These are phyloP conservation scores for Tolypocladium guangdongense DNA, from an alignment of 2,329 filamentous ascomycete genomes.

Conservation along the genomic window DNA sequence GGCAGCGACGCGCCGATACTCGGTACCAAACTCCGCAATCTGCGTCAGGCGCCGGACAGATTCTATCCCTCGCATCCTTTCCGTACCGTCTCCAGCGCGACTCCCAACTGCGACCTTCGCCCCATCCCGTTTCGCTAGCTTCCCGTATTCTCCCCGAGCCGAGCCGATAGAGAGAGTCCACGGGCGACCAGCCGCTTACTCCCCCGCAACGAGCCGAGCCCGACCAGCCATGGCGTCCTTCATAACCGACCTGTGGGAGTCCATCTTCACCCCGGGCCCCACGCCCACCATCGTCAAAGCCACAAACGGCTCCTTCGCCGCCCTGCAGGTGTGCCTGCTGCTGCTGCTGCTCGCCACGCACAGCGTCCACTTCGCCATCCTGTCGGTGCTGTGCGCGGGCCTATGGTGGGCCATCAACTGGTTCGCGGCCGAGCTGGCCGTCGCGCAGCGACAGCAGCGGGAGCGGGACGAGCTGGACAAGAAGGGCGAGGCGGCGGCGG, in stretches of 20 bases:
- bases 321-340: slow-evolving; percentile 70
- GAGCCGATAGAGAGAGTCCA: not conserved
- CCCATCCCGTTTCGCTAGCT: not conserved
- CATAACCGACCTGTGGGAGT: slow-evolving; percentile 73
- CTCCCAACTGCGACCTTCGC: not conserved
- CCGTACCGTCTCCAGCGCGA: not conserved
- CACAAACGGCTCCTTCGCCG: slow-evolving; percentile 81
- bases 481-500: slow-evolving; percentile 7
- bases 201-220: not conserved
- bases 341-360: slow-evolving; percentile 68
- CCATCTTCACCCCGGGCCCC: slow-evolving; percentile 85
- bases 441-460: slow-evolving; percentile 25
- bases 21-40: not conserved
- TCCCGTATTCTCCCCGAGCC: not conserved
- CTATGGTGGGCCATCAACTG: slow-evolving; percentile 96
- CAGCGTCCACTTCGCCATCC: slow-evolving; percentile 78
- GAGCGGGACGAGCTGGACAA: slow-evolving; percentile 16
- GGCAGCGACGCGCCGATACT: not conserved
- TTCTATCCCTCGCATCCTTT: not conserved
- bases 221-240: slow-evolving; percentile 43
- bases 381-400: slow-evolving; percentile 68
- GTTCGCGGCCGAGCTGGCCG: slow-evolving; percentile 64
- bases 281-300: slow-evolving; percentile 81
- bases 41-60: not conserved
- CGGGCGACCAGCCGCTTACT: not conserved